Evolutionary conservation across 2,329 filamentous ascomycete species (phyloP), one percentile per base, ranked within the genome.

Genomic region (Hymenoscyphus repandus): DNA sequence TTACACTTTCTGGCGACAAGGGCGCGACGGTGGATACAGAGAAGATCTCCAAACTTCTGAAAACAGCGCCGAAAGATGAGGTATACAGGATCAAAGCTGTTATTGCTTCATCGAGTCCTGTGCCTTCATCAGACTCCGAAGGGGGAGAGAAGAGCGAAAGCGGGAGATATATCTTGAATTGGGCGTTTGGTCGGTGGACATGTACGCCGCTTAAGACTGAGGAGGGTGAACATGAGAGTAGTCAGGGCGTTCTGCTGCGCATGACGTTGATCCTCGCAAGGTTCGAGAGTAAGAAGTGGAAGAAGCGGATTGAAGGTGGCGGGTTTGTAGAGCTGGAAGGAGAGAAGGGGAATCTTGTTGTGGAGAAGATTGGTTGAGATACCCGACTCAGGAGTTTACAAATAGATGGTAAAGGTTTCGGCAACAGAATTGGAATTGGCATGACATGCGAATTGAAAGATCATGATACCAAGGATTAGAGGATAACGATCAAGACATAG

Each of bases 151-250:
- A 57, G 18, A 54, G 50, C 6, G 69, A 68, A 1, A 64, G 68
- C 17, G 68, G 69, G 13, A 76, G 88, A 49, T 96, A 93, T 66
- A 96, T 99, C 40, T 78, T 99, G 53, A 99, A 99, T 68, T 99
- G 93, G 93, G 93, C 93, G 0, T 99, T 99, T 70, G 90, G 90
- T 0, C 79, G 93, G 30, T 99, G 93, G 92, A 95, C 83, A 0
- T 96, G 92, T 64, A 95, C 90, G 1, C 75, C 80, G 5, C 71
- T 83, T 4, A 64, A 77, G 3, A 64, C 67, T 0, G 63, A 64
- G 1, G 64, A 66, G 1, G 64, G 63, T 9, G 78, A 84, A 66
- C 78, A 83, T 64, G 67, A 74, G 57, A 75, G 80, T 33, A 78
- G 78, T 62, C 69, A 74, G 33, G 72, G 85, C 42, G 68, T 75